A percentile compares a stretch with the other conserved stretches of the same genome.
Evolutionary conservation across 495 filamentous ascomycete genomes (phyloP).

Genomic region (Copromyces sp.): DNA sequence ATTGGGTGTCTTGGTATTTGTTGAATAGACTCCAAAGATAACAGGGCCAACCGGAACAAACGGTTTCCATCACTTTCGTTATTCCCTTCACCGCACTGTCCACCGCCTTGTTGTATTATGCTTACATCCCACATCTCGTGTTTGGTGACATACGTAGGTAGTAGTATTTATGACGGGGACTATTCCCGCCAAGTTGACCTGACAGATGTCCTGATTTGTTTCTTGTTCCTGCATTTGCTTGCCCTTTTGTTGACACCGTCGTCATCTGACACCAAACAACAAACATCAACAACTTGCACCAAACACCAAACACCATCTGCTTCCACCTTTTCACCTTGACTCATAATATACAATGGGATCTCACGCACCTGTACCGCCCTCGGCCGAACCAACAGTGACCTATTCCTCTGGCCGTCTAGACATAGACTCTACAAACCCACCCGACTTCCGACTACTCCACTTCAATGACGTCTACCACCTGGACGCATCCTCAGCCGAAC

Average conservation of each 20-base stretch:
- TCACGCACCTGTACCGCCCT: slow-evolving; percentile 1
- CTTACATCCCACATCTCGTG: background rate
- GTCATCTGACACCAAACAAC: background rate
- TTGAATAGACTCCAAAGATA: no score
- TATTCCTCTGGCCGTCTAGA: slow-evolving; percentile 39
- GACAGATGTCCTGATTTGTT: background rate
- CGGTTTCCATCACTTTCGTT: background rate
- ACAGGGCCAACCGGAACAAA: background rate
- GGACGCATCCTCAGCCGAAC: slow-evolving; percentile 62
- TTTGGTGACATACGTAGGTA: background rate
- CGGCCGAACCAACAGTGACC: slow-evolving; percentile 26
- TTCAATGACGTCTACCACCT: slow-evolving; percentile 92
- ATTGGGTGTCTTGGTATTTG: background rate
- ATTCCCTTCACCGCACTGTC: background rate
- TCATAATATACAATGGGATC: background rate
- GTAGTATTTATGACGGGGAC: background rate
- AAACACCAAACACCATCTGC: background rate
- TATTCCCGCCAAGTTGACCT: background rate
- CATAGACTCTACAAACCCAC: slow-evolving; percentile 23
- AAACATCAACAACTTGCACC: background rate
- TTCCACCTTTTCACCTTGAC: background rate
- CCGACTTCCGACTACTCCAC: slow-evolving; percentile 71
- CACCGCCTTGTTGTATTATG: background rate
- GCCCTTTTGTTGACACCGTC: background rate
- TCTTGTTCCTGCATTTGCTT: background rate